A percentile compares a stretch with the other conserved stretches of the same genome.
Evolutionary conservation across 1,139 yeast genomes (phyloP).

Genomic region (Yamadazyma buinensis): DNA sequence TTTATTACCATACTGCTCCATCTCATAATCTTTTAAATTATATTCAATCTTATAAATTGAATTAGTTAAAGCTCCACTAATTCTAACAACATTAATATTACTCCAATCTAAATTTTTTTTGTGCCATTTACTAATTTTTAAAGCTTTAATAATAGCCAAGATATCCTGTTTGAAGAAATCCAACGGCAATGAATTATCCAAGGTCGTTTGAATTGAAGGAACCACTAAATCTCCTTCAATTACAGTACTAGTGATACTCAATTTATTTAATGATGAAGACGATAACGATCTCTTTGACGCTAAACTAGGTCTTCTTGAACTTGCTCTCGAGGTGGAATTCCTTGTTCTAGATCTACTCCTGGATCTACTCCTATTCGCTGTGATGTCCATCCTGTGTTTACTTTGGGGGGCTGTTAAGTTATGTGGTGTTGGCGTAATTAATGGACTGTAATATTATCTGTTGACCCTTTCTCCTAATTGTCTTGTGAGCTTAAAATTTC

Average conservation of each 20-base stretch:
- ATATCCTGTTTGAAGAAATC: slow-evolving; percentile 86
- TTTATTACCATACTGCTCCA: slow-evolving; percentile 9
- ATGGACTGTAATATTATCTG: no score
- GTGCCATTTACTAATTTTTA: slow-evolving; percentile 79
- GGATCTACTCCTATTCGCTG: slow-evolving; percentile 13
- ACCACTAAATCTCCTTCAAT: slow-evolving; percentile 24
- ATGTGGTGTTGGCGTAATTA: no score
- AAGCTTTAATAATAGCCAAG: slow-evolving; percentile 56
- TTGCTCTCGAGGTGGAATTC: slow-evolving; percentile 33
- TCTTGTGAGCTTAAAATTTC: no score
- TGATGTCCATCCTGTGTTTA: slow-evolving; percentile 29
- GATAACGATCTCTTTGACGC: slow-evolving; percentile 29
- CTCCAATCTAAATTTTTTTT: slow-evolving; percentile 39
- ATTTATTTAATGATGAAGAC: slow-evolving; percentile 22
- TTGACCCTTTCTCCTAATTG: no score
- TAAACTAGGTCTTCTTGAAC: slow-evolving; percentile 35
- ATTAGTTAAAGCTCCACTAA: slow-evolving; percentile 91
- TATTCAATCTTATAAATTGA: slow-evolving; percentile 71
- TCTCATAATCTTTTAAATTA: slow-evolving; percentile 19
- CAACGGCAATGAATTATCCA: slow-evolving; percentile 72
- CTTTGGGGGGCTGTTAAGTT: no score
- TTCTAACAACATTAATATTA: slow-evolving; percentile 50
- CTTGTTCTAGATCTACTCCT: slow-evolving; percentile 26
- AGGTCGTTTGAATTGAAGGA: slow-evolving; percentile 37
- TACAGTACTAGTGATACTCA: slow-evolving; percentile 26